Evolutionary conservation across 495 filamentous ascomycete species (phyloP).

Genomic region (Hypoxylon rickii): DNA sequence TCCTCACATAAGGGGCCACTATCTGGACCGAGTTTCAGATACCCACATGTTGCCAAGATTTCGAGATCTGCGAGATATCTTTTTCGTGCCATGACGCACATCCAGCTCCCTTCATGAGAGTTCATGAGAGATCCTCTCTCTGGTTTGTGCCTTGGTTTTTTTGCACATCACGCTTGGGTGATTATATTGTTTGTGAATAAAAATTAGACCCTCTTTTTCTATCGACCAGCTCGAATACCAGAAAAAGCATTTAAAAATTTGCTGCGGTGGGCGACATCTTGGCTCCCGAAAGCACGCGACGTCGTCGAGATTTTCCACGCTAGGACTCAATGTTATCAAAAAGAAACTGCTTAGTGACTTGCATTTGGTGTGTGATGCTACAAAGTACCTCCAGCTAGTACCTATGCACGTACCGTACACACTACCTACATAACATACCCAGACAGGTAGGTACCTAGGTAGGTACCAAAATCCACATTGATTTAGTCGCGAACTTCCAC

Average conservation of each 20-base stretch:
- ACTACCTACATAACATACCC: background rate
- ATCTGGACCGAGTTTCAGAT: constrained; percentile 14
- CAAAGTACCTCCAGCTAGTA: background rate
- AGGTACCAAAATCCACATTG: too few relatives aligned
- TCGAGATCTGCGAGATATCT: too few relatives aligned
- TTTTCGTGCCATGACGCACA: background rate
- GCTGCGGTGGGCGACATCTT: too few relatives aligned
- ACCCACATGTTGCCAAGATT: constrained; percentile 1
- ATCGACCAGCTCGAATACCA: background rate
- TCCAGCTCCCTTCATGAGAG: background rate
- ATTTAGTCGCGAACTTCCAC: too few relatives aligned
- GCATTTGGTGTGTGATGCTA: background rate
- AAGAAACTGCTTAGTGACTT: background rate
- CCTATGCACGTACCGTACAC: background rate
- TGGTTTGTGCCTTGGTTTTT: background rate
- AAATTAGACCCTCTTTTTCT: background rate
- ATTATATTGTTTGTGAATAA: too few relatives aligned
- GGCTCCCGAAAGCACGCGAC: background rate
- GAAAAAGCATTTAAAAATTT: too few relatives aligned
- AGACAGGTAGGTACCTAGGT: background rate
- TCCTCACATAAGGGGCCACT: background rate
- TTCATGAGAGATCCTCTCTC: background rate
- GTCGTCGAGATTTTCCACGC: background rate
- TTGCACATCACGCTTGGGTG: background rate
- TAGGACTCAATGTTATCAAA: background rate